A percentile compares a stretch with the other conserved stretches of the same genome.
These are phyloP conservation scores for Cryptosporidium sp. DNA, from an alignment of 169 alveolate genomes.

Conservation along the genomic window DNA sequence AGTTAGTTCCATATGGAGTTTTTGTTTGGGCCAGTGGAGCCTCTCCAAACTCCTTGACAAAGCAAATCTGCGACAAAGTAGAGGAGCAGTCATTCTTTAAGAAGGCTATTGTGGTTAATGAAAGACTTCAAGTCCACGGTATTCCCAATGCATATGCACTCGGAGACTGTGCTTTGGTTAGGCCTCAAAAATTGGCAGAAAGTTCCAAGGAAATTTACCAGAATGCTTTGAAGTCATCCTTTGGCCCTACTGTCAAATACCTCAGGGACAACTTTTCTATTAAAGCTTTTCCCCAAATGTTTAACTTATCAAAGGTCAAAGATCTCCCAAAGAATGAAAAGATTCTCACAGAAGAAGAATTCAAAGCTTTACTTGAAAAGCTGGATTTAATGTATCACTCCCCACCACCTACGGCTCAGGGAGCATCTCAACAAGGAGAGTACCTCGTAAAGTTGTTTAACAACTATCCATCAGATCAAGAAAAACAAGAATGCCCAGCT, in stretches of 20 bases:
- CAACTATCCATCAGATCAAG: constrained; percentile 14
- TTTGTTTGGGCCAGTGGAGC: constrained; percentile 83
- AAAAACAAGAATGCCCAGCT: constrained; percentile 76
- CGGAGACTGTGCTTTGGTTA: constrained; percentile 79
- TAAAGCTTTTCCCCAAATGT: constrained; percentile 32
- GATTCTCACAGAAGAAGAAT: constrained; percentile 11
- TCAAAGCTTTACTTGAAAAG: constrained; percentile 54
- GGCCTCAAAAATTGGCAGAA: constrained; percentile 71
- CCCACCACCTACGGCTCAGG: constrained; percentile 82
- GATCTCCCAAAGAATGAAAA: constrained; percentile 20
- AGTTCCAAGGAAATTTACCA: constrained; percentile 67
- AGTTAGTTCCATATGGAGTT: constrained; percentile 76
- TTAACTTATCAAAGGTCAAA: constrained; percentile 25
- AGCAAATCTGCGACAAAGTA: constrained; percentile 61
- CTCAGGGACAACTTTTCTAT: neutral
- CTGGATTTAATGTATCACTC: constrained; percentile 77
- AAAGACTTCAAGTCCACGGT: constrained; percentile 74
- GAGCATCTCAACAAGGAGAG: constrained; percentile 79
- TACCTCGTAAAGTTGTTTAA: constrained; percentile 78
- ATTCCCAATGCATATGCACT: constrained; percentile 74
- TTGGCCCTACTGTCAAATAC: constrained; percentile 37
- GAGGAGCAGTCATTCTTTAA: constrained; percentile 48
- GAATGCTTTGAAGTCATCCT: constrained; percentile 24
- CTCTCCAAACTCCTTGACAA: constrained; percentile 76
- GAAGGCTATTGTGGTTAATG: constrained; percentile 66